Conservation (phyloP, 345 rosid species). For the Orychophragmus violaceus region DNA sequence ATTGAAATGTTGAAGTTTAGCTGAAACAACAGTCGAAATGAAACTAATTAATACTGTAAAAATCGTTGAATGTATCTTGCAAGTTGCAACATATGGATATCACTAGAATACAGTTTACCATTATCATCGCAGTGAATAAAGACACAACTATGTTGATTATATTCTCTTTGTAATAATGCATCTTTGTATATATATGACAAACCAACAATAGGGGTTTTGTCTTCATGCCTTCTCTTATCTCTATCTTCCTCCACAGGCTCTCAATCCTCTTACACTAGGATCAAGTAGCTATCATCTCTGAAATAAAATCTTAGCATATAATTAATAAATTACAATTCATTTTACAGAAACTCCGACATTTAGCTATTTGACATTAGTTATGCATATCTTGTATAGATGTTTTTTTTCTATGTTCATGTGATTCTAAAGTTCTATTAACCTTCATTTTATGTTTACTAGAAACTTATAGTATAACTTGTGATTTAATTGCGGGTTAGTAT, state of each 20-base stretch:
- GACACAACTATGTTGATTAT: constrained; percentile 1
- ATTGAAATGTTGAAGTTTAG: not conserved
- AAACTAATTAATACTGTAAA: not conserved
- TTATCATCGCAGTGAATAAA: constrained; percentile 12
- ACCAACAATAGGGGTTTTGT: constrained; percentile 5
- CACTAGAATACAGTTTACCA: constrained; percentile 12
- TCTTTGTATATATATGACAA: not conserved
- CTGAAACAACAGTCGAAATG: not conserved
- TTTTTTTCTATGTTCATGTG: not conserved
- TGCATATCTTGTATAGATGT: not conserved
- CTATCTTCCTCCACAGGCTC: constrained; percentile 25
- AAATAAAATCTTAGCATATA: not conserved
- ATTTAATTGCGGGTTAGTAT: not conserved
- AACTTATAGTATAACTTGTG: not conserved
- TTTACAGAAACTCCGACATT: not conserved
- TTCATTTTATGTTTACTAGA: not conserved
- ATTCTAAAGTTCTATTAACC: no score
- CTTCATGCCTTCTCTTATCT: constrained; percentile 26
- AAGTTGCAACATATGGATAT: not conserved
- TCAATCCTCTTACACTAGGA: constrained; percentile 18
- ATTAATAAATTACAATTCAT: not conserved
- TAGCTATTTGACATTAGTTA: not conserved
- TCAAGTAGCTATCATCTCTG: not conserved
- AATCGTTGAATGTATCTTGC: not conserved
- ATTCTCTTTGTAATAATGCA: constrained; percentile 19